phyloP scores from a whole-genome alignment of 768 basidiomycete genomes.

The Boletus edulis region DNA sequence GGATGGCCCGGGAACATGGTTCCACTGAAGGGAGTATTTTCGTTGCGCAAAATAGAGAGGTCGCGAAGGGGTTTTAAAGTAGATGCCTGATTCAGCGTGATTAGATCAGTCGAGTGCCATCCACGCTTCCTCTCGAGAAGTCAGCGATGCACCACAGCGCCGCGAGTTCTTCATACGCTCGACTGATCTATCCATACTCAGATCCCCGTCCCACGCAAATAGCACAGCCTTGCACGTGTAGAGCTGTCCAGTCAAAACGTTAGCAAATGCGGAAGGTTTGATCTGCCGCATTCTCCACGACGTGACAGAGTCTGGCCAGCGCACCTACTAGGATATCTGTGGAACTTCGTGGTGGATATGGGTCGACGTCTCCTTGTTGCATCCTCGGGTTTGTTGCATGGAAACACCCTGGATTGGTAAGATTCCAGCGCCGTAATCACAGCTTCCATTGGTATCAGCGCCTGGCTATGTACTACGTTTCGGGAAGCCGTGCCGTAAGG shows the following conservation, averaged over 20 bases:
- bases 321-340: not conserved
- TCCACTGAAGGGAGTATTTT: not conserved
- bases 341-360: not conserved
- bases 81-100: not conserved
- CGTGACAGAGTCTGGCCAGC: not conserved
- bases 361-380: not conserved
- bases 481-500: conserved; percentile 3
- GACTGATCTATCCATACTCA: not conserved
- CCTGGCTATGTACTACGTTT: not conserved
- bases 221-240: not conserved
- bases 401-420: not conserved
- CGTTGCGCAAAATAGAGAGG: not conserved
- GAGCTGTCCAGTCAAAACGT: not conserved
- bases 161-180: not conserved
- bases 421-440: not conserved
- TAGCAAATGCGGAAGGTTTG: not conserved
- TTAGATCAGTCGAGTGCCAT: not conserved
- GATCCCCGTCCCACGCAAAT: not conserved
- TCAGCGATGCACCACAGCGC: conserved; percentile 6
- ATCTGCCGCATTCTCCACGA: not conserved
- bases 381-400: not conserved
- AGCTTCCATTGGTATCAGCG: conserved; percentile 13
- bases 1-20: not conserved
- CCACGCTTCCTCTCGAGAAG: not conserved
- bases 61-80: conserved; percentile 3